Conservation (phyloP, 83 land plant species). For the Picea abies region DNA sequence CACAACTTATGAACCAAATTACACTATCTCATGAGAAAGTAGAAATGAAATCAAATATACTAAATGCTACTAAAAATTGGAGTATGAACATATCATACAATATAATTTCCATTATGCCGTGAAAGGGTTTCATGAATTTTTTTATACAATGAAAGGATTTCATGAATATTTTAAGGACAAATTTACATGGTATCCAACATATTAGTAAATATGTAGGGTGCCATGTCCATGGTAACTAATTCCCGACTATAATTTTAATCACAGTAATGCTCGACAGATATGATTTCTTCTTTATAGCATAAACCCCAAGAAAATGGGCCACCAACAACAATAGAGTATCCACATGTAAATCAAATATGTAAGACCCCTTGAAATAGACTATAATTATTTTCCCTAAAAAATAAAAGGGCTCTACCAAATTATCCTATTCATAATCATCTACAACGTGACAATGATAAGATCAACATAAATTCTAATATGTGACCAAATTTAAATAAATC, state of each 20-base stretch:
- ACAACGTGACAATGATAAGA: neutral
- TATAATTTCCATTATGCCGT: neutral
- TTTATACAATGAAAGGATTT: too few species aligned
- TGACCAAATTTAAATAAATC: too few species aligned
- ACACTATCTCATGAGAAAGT: too few species aligned
- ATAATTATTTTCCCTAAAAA: neutral
- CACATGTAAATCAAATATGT: constrained; percentile 43
- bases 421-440: neutral
- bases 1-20: too few species aligned
- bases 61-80: neutral
- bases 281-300: constrained; percentile 77
- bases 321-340: constrained; percentile 71
- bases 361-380: neutral
- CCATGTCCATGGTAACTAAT: constrained; percentile 73
- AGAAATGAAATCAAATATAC: too few species aligned
- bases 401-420: neutral
- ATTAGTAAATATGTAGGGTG: constrained; percentile 79
- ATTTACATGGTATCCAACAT: neutral
- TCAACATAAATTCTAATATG: neutral
- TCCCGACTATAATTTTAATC: constrained; percentile 38
- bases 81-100: neutral
- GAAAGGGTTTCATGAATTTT: neutral
- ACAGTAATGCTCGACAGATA: constrained; percentile 62
- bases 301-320: constrained; percentile 81
- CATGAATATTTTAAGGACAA: too few species aligned